Base-by-base conservation (phyloP, 1,284 basidiomycete species). In the Austroboletus olivaceoglutinosus region DNA sequence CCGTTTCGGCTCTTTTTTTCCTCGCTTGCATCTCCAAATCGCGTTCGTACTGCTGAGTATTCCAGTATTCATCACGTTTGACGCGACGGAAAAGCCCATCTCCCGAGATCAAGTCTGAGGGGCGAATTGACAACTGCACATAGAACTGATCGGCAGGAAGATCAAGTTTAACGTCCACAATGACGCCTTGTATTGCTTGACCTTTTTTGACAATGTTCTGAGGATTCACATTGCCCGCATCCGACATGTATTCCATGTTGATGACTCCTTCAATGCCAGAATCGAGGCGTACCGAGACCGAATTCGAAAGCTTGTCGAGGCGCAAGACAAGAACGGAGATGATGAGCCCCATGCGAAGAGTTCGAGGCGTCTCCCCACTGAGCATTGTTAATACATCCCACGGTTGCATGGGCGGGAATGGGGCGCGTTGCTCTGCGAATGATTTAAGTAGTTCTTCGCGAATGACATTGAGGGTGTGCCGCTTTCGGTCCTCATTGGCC, bases 351-450 rank as follows among this genome's bases (percentile, higher is more conserved):
- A 82, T 73, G 43, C 81, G 80, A 47, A 99, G 77, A 4, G 93
- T 96, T 42, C 83, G 77, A 45, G 75, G 69, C 2, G 93, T 95
- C 74, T 99, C 96, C 27, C 96, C 94, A 19, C 93, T 96, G 51
- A 99, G 81, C 93, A 97, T 97, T 7, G 91, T 94, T 60, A 99
- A 73, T 21, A 97, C 82, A 54, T 98, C 91, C 85, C 88, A 90
- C 11, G 82, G 73, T 15, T 70, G 73, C 3, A 94, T 89, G 19
- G 81, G 63, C 18, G 73, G 70, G 77, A 95, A 98, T 39, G 75
- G 68, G 0, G 74, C 72, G 47, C 97, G 85, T 55, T 81, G 74
- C 63, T 99, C 97, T 25, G 81, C 77, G 64, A 90, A 98, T 7
- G 96, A 93, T 34, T 76, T 75, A 49, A 94, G 76, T n/a, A 99